Base-by-base conservation (phyloP, 345 rosid genomes). In the Tarenaya hassleriana region DNA sequence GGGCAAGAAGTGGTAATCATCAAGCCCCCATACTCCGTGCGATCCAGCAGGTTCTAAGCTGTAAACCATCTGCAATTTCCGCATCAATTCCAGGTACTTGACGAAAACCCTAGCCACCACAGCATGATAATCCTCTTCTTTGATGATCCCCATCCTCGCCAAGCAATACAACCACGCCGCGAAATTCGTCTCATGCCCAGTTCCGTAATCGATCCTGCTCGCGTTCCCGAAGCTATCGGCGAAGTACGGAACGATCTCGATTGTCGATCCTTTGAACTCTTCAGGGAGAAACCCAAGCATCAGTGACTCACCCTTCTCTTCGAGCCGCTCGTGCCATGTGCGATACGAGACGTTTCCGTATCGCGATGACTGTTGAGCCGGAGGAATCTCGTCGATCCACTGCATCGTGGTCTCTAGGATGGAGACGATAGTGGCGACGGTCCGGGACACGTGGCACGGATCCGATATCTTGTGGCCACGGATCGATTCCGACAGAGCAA, bases 11-110 rank as follows among this genome's bases (percentile, higher is more conserved):
- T 88, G 98, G 43, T 88, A 88, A 69, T 92, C 98, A 73, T 92
- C 98, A 33, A 92, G 83, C 20, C 98, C 98, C 98, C 98, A 88
- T 12, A 88, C 98, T 37, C 98, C 98, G 27, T 84, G 98, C 3
- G 94, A 88, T 7, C 98, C 98, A 9, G 98, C 95, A 1, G 98
- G 98, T 63, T 92, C 97, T 67, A 88, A 69, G 47, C 67, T 64
- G 47, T 88, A 92, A 43, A 81, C 86, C 63, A 75, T 54, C 56
- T 88, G 98, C 65, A 92, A 67, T 55, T 79, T 84, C 62, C 88
- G 72, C 95, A 92, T 85, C 43, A 88, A 31, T 7, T 81, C 94
- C 16, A 92, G 45, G 42, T 92, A 92, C 74, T 71, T 85, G 1
- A 77, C 86, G 29, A 92, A 92, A 66, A 88, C 83, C 68, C 84